Percentiles rank a stretch among this genome's conserved stretches.
phyloP scores from a whole-genome alignment of 139 green algal species.

The Protoeuglena noctilucae region DNA sequence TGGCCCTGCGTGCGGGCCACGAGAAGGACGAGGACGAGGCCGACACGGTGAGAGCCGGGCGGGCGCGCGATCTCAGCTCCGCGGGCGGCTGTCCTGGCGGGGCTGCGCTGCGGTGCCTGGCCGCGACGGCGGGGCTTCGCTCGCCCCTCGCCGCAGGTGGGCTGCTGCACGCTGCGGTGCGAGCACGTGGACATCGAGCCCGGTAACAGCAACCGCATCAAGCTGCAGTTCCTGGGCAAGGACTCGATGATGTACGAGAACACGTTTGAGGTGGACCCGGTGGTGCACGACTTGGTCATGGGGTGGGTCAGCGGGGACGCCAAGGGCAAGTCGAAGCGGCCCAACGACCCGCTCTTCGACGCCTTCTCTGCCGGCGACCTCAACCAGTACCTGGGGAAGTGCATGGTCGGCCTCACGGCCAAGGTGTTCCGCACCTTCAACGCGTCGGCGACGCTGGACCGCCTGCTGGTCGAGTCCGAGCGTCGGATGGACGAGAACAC shows the following conservation, averaged over 20 bases:
- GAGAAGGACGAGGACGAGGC: constrained; percentile 98
- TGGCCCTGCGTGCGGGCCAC: constrained; percentile 93
- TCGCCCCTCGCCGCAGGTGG: no score
- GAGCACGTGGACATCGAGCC: constrained; percentile 65
- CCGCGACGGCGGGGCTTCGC: no score
- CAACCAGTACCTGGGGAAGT: constrained; percentile 83
- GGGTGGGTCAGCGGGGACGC: constrained; percentile 26
- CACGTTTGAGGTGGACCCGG: constrained; percentile 62
- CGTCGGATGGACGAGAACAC: constrained; percentile 8
- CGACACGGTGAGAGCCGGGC: no score
- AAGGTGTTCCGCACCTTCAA: constrained; percentile 99
- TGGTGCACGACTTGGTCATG: constrained; percentile 55
- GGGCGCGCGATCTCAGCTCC: no score
- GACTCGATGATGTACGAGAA: constrained; percentile 95
- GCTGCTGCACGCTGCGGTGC: constrained; percentile 87
- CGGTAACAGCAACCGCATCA: constrained; percentile 37
- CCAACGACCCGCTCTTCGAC: constrained; percentile 82
- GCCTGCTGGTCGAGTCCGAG: constrained; percentile 47
- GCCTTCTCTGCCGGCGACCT: constrained; percentile 64
- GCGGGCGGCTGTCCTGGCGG: no score
- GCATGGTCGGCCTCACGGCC: constrained; percentile 87
- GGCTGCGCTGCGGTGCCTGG: no score
- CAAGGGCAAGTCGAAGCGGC: constrained; percentile 5
- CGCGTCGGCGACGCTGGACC: constrained; percentile 80
- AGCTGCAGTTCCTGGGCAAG: constrained; percentile 99